Percentiles rank a stretch among this genome's conserved stretches.
These are phyloP conservation scores for Hibiscus syriacus DNA, from an alignment of 345 rosid species.

Conservation along the genomic window DNA sequence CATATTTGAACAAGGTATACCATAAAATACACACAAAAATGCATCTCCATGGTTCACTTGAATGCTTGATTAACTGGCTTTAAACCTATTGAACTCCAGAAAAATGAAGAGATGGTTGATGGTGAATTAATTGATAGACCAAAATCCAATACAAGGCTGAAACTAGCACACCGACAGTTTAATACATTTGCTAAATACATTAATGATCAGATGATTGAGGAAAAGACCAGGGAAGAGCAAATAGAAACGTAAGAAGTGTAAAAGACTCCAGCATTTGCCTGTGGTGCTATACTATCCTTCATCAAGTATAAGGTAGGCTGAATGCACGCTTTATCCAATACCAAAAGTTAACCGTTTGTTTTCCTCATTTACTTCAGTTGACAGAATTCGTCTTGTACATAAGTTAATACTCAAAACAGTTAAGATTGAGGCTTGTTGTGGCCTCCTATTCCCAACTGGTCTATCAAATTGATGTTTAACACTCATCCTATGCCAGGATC, in stretches of 20 bases:
- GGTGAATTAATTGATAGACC: background rate
- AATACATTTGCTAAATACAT: background rate
- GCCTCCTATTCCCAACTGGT: background rate
- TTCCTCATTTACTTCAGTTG: background rate
- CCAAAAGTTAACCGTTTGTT: background rate
- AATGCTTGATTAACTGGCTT: background rate
- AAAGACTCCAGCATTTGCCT: background rate
- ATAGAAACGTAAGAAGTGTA: background rate
- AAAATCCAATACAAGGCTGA: background rate
- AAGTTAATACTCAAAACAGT: background rate
- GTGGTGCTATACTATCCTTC: background rate
- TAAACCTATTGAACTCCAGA: background rate
- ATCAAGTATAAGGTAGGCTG: background rate
- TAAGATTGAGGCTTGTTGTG: background rate
- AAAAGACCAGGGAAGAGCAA: background rate
- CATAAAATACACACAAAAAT: background rate
- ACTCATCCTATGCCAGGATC: background rate
- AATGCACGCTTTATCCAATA: background rate
- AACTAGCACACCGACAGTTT: background rate
- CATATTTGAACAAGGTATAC: background rate
- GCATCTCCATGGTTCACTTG: background rate
- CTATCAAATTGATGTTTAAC: background rate
- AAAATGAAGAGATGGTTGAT: background rate
- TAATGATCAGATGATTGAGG: background rate
- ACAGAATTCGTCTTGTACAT: background rate